Conservation (phyloP, 2,329 filamentous ascomycete genomes). For the Acrocalymma vagum region DNA sequence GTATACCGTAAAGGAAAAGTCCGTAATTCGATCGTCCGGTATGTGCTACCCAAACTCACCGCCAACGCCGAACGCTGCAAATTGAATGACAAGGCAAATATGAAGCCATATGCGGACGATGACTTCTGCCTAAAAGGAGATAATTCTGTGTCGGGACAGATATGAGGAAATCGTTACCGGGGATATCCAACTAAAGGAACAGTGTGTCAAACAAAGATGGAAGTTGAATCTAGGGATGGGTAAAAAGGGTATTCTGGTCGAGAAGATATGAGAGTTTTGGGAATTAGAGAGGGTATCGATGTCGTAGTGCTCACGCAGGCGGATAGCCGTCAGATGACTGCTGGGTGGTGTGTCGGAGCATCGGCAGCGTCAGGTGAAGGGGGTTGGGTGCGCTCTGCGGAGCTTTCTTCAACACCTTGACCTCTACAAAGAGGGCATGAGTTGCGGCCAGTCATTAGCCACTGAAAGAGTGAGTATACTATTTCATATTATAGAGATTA, state of each 20-base stretch:
- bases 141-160: conserved; percentile 7
- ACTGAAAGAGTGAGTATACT: conserved; percentile 54
- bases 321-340: too few relatives aligned
- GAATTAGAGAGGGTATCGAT: too few relatives aligned
- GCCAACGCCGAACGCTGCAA: conserved; percentile 28
- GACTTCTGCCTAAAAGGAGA: too few relatives aligned
- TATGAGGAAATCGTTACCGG: conserved; percentile 5
- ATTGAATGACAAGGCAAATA: conserved; percentile 14
- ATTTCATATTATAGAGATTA: background rate
- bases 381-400: conserved; percentile 5
- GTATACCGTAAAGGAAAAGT: too few relatives aligned
- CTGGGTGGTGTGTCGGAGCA: background rate
- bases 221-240: background rate
- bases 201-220: background rate
- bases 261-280: too few relatives aligned
- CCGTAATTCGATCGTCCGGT: too few relatives aligned
- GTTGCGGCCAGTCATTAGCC: conserved; percentile 73
- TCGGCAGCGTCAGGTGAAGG: conserved; percentile 3
- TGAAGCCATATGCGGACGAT: too few relatives aligned
- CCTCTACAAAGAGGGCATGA: conserved; percentile 70
- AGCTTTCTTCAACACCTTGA: conserved; percentile 63
- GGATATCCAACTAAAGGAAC: conserved; percentile 15
- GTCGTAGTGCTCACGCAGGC: too few relatives aligned
- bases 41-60: too few relatives aligned
- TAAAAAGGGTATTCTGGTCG: background rate